phyloP scores from a whole-genome alignment of 371 early-diverging fungal genomes.

The Gilbertella persicaria region DNA sequence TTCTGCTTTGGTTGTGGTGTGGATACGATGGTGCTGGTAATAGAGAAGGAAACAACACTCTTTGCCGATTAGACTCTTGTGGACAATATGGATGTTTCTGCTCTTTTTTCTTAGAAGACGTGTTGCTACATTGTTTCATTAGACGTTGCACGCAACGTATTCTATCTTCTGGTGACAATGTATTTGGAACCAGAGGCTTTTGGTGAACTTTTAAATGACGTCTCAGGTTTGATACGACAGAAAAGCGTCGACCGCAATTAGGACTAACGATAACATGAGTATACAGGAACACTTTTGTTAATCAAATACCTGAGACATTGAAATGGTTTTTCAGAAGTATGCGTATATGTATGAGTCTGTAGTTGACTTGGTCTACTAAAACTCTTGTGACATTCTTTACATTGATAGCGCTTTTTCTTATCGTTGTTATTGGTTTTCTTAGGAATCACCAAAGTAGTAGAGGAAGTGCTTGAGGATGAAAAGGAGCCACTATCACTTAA shows the following conservation, averaged over 20 bases:
- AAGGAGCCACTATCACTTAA: no score
- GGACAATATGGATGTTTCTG: no score
- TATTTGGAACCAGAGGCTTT: conserved; percentile 4
- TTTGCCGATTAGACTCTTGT: no score
- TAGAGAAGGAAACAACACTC: no score
- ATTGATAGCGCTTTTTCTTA: conserved; percentile 31
- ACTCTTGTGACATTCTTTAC: conserved; percentile 61
- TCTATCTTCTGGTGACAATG: conserved; percentile 22
- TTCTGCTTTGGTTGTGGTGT: no score
- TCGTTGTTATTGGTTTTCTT: not conserved
- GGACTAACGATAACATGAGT: conserved; percentile 10
- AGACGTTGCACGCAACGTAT: conserved; percentile 14
- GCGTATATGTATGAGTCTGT: conserved; percentile 72
- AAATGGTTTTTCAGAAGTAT: conserved; percentile 80
- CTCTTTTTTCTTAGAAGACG: no score
- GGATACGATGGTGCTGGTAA: no score
- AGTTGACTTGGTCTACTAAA: conserved; percentile 81
- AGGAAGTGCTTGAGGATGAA: not conserved
- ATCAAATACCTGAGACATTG: conserved; percentile 42
- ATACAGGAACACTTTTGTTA: not conserved
- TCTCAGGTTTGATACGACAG: conserved; percentile 72
- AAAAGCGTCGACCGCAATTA: conserved; percentile 66
- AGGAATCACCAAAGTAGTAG: no score
- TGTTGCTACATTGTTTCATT: conserved; percentile 2
- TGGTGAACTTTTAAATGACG: conserved; percentile 53